Evolutionary conservation across 2,329 filamentous ascomycete species (phyloP), one percentile per base, ranked within the genome.

Genomic region (Dendryphion nanum): DNA sequence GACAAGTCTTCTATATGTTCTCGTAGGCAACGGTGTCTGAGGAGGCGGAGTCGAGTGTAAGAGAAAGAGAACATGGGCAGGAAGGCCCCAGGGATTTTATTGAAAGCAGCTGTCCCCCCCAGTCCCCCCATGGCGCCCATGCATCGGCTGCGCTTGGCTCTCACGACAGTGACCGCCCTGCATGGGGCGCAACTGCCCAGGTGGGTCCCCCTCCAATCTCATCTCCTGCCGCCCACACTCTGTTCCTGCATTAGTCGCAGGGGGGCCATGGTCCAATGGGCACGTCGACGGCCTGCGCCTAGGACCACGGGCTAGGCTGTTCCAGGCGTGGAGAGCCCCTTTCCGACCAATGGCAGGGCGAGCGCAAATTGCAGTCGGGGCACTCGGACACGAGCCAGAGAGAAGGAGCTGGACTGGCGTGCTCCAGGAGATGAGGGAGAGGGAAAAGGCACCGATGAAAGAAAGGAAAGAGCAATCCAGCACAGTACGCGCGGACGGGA

Each of bases 201-300:
- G n/a, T n/a, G n/a, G n/a, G n/a, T n/a, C n/a, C n/a, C n/a, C 6
- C 19, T 38, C 42, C 42, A 50, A 50, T 52, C 43, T 51, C 38
- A 18, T 37, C 21, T 19, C 21, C 26, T 33, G 18, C 33, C 41
- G 33, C 16, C 28, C 42, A 26, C 23, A 26, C 23, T 30, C 40
- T 36, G 53, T 58, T 51, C 52, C 51, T 58, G 54, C 54, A 42
- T 38, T 51, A 54, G 44, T 30, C 13, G 2, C 23, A 26, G n/a
- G n/a, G 23, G 3, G n/a, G 23, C 10, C 10, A 3, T 26, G 23
- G 10, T 8, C 10, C 23, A n/a, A 10, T 26, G 23, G 23, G 3
- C n/a, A n/a, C n/a, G n/a, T n/a, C n/a, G n/a, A n/a, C n/a, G n/a
- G n/a, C n/a, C n/a, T n/a, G n/a, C n/a, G n/a, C n/a, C n/a, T n/a